These are phyloP conservation scores for Cercophora sp. DNA, from an alignment of 495 filamentous ascomycete genomes.

Conservation along the genomic window DNA sequence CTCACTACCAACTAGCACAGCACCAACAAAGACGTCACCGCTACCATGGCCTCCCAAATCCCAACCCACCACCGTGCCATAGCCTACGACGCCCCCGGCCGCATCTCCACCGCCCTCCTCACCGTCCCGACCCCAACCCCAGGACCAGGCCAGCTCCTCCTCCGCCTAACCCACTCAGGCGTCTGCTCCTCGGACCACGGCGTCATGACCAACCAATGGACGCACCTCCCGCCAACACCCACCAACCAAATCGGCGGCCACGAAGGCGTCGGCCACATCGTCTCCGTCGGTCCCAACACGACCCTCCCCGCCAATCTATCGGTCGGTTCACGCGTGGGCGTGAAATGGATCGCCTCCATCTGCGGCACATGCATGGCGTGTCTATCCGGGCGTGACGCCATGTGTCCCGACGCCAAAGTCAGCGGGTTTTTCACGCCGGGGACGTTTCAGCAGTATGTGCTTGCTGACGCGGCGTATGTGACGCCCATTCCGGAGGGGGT, in stretches of 20 bases:
- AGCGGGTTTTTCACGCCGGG: conserved; percentile 53
- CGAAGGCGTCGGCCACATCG: conserved; percentile 58
- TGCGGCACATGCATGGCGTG: conserved; percentile 45
- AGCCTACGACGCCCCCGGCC: conserved; percentile 66
- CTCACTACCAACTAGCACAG: too few relatives aligned
- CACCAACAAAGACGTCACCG: too few relatives aligned
- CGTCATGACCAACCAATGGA: conserved; percentile 59
- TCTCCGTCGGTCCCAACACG: conserved; percentile 56
- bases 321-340: conserved; percentile 61
- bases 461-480: conserved; percentile 61
- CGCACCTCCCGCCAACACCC: conserved; percentile 58
- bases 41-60: conserved; percentile 1
- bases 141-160: conserved; percentile 58
- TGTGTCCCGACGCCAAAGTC: conserved; percentile 46
- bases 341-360: conserved; percentile 51
- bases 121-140: conserved; percentile 65
- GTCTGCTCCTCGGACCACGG: conserved; percentile 56
- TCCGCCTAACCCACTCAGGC: conserved; percentile 52
- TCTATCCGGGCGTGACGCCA: conserved; percentile 52
- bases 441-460: conserved; percentile 70
- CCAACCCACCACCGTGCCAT: conserved; percentile 53
- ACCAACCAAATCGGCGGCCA: conserved; percentile 64
- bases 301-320: conserved; percentile 51
- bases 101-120: conserved; percentile 62
- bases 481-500: conserved; percentile 65